A percentile compares a stretch with the other conserved stretches of the same genome.
These are phyloP conservation scores for Penicillium sp. DNA, from an alignment of 2,329 filamentous ascomycete genomes.

Conservation along the genomic window DNA sequence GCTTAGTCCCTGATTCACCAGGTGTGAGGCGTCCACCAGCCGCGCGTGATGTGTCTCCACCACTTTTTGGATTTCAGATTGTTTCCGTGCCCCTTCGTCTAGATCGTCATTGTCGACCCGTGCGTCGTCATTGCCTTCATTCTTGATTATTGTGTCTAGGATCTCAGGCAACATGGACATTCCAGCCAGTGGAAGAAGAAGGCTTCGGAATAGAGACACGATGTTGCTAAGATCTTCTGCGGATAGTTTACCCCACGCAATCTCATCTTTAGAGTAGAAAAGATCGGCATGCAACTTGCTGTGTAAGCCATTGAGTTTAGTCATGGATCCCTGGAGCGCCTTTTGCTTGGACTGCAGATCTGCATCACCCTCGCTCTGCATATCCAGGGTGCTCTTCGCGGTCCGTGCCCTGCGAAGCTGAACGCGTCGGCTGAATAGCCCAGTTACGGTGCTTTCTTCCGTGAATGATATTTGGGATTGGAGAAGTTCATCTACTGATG, in stretches of 20 bases:
- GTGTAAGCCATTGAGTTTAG: constrained; percentile 56
- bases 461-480: constrained; percentile 64
- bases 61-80: constrained; percentile 26
- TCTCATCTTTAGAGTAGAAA: constrained; percentile 69
- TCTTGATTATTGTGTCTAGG: constrained; percentile 46
- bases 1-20: constrained; percentile 62
- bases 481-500: constrained; percentile 57
- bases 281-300: constrained; percentile 67
- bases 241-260: constrained; percentile 69
- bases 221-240: constrained; percentile 64
- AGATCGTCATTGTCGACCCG: not conserved
- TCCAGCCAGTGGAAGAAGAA: constrained; percentile 66
- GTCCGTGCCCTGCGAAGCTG: constrained; percentile 22
- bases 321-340: constrained; percentile 35
- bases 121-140: constrained; percentile 17
- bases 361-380: constrained; percentile 8
- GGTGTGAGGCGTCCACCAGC: constrained; percentile 62
- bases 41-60: constrained; percentile 27
- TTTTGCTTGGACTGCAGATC: constrained; percentile 21
- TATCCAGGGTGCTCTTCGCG: constrained; percentile 11
- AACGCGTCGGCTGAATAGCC: constrained; percentile 10
- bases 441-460: constrained; percentile 28
- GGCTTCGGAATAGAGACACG: constrained; percentile 58
- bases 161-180: constrained; percentile 71
- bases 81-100: constrained; percentile 11